These are phyloP conservation scores for Stachybotrys echinatus DNA, from an alignment of 2,329 filamentous ascomycete genomes.

Conservation along the genomic window DNA sequence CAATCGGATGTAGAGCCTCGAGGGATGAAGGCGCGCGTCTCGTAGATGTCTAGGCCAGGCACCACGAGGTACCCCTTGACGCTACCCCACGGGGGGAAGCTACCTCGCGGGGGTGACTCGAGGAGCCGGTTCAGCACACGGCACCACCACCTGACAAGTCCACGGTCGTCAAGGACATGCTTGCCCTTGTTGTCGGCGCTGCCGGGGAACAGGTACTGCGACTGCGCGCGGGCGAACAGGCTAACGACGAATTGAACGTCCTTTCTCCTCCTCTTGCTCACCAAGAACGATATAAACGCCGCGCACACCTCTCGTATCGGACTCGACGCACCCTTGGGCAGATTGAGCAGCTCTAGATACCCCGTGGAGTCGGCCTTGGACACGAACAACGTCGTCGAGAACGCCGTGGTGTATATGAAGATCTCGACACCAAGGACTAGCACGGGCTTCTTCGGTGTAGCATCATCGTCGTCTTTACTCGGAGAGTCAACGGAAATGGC, in stretches of 20 bases:
- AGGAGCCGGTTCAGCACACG: constrained; percentile 76
- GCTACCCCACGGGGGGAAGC: constrained; percentile 30
- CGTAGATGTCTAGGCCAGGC: constrained; percentile 77
- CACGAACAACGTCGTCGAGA: constrained; percentile 83
- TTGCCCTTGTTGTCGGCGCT: constrained; percentile 81
- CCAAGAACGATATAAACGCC: constrained; percentile 70
- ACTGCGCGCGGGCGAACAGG: constrained; percentile 85
- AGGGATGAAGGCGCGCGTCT: constrained; percentile 76
- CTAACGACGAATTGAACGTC: constrained; percentile 72
- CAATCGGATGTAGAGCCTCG: constrained; percentile 48
- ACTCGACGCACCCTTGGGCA: constrained; percentile 59
- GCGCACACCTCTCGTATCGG: constrained; percentile 70
- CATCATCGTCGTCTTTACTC: constrained; percentile 18
- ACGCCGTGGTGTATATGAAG: constrained; percentile 76
- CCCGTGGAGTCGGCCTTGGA: constrained; percentile 97
- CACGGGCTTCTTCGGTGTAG: constrained; percentile 38
- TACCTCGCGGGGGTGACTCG: constrained; percentile 31
- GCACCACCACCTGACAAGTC: constrained; percentile 95
- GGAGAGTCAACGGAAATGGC: constrained; percentile 41
- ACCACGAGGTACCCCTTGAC: constrained; percentile 80
- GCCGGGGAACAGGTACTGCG: constrained; percentile 91
- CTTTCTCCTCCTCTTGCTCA: constrained; percentile 59
- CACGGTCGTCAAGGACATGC: constrained; percentile 86
- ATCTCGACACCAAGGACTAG: constrained; percentile 82
- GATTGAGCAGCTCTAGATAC: constrained; percentile 63